Evolutionary conservation across 192 early-diverging fungal genomes (phyloP), one percentile per base, ranked within the genome.

Genomic region (Backusella psychrophila): DNA sequence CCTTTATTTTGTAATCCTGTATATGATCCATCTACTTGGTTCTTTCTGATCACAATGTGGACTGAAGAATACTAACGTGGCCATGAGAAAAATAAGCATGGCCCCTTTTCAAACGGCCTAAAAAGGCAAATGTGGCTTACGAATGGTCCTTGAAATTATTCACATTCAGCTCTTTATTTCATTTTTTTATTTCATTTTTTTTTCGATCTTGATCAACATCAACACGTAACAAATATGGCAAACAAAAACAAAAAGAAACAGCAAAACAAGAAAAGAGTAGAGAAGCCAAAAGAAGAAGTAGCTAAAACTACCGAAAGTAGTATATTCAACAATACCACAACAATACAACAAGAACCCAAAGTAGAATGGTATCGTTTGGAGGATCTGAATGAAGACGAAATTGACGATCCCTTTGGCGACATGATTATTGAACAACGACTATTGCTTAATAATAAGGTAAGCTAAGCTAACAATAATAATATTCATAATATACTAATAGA

Each of bases 361-460:
- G 36, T n/a, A 21, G 67, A 69, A 11, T 71, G 69, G 69, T 44
- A 44, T 44, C 36, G 23, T 6, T 71, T 71, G 29, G 82, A 83
- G 67, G 82, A 83, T 65, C 38, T 83, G 17, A 68, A 83, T 69
- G 82, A 74, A 66, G 77, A 76, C 9, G 82, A 83, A 38, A 79
- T 83, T 74, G 78, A 83, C n/a, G 75, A 80, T 52, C 76, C 80
- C 23, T 79, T 81, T 71, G 69, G 79, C 17, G 84, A 85, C 53
- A 70, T 82, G 52, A 56, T 85, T 31, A 75, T 78, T 17, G 69
- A 82, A 31, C 80, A 85, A 73, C 59, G 39, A 19, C 38, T 73
- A 39, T 8, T 65, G 56, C 34, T 74, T 34, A 74, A 56, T 6
- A 72, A 70, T 3, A n/a, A 69, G 42, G 76, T 66, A 53, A 44